Evolutionary conservation across 73 alveolate species (phyloP).

Genomic region (Paramecium bursaria): DNA sequence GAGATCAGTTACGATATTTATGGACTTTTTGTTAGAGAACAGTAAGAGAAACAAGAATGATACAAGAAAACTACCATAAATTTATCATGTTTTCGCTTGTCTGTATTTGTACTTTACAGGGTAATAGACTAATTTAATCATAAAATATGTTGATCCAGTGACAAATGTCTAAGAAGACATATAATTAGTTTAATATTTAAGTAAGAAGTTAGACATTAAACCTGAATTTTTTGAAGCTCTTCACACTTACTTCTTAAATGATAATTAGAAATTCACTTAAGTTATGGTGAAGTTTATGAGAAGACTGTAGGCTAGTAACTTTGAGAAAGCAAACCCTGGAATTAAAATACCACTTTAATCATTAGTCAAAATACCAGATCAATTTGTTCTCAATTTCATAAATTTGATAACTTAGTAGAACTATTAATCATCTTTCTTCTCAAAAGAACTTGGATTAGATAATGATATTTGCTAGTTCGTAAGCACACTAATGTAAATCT

Average conservation of each 20-base stretch:
- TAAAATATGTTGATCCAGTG: background rate
- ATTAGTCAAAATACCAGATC: slow-evolving; percentile 46
- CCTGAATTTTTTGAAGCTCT: slow-evolving; percentile 51
- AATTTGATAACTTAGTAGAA: slow-evolving; percentile 23
- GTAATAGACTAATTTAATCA: background rate
- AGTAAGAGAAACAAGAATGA: slow-evolving; percentile 56
- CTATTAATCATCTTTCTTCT: slow-evolving; percentile 39
- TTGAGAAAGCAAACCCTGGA: slow-evolving; percentile 55
- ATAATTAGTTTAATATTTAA: slow-evolving; percentile 5
- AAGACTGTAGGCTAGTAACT: slow-evolving; percentile 52
- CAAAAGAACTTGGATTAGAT: slow-evolving; percentile 36
- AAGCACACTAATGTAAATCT: slow-evolving; percentile 3
- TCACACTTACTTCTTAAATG: slow-evolving; percentile 43
- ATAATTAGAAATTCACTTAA: slow-evolving; percentile 49
- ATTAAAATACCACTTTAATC: slow-evolving; percentile 35
- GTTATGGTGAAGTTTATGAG: slow-evolving; percentile 59
- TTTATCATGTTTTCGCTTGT: slow-evolving; percentile 32
- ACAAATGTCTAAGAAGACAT: background rate
- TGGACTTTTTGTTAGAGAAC: slow-evolving; percentile 13
- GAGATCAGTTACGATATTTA: slow-evolving; percentile 15
- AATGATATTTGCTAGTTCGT: slow-evolving; percentile 6
- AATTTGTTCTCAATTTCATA: slow-evolving; percentile 38
- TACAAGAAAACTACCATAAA: slow-evolving; percentile 5
- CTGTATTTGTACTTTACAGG: slow-evolving; percentile 46
- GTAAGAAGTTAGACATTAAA: slow-evolving; percentile 26